These are phyloP conservation scores for Phascolomyces articulosus DNA, from an alignment of 371 early-diverging fungal species.

Conservation along the genomic window DNA sequence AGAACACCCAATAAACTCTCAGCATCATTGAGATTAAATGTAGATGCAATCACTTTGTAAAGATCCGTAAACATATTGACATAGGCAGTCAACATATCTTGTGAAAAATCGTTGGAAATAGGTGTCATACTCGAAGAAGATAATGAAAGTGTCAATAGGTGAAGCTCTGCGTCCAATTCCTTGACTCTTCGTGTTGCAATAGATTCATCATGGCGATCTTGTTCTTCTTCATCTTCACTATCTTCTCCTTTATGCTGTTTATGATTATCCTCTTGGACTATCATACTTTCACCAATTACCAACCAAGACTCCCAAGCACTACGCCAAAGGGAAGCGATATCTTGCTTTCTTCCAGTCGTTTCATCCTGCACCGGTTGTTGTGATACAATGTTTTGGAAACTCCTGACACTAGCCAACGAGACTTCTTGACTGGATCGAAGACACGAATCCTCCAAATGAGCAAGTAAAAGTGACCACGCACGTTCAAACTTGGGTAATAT, in stretches of 20 bases:
- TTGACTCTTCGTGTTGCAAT: constrained; percentile 9
- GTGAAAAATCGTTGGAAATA: constrained; percentile 64
- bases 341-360: constrained; percentile 23
- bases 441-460: constrained; percentile 77
- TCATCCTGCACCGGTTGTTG: constrained; percentile 38
- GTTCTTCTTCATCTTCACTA: not conserved
- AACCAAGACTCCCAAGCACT: constrained; percentile 83
- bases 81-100: constrained; percentile 77
- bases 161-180: constrained; percentile 28
- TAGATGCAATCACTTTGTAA: constrained; percentile 52
- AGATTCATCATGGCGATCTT: not conserved
- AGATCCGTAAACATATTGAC: constrained; percentile 69
- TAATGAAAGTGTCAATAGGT: constrained; percentile 38
- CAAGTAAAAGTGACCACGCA: constrained; percentile 69
- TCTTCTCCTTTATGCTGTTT: not conserved
- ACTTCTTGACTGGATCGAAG: constrained; percentile 79
- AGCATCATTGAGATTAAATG: constrained; percentile 59
- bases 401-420: constrained; percentile 73
- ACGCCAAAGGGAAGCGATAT: constrained; percentile 60
- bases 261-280: not conserved
- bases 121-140: constrained; percentile 36
- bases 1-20: constrained; percentile 57
- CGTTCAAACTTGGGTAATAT: constrained; percentile 61
- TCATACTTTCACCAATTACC: constrained; percentile 68
- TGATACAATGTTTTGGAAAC: constrained; percentile 59